Percentiles rank a stretch among this genome's conserved stretches.
Conservation (phyloP, 2,329 filamentous ascomycete genomes). For the Diplodia sapinea region DNA sequence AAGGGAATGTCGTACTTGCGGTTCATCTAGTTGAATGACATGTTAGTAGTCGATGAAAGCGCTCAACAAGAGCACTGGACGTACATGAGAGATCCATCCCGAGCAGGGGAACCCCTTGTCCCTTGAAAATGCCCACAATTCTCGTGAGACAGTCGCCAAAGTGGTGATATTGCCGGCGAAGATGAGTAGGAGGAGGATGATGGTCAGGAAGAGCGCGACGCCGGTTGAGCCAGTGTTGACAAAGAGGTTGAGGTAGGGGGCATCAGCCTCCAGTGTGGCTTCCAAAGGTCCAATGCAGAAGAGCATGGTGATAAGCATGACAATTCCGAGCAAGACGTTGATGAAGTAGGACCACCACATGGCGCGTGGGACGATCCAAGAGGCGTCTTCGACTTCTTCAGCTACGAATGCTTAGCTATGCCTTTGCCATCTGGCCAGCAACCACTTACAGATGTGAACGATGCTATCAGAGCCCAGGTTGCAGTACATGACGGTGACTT, state of each 20-base stretch:
- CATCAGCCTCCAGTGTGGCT: constrained; percentile 31
- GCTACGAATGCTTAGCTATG: constrained; percentile 7
- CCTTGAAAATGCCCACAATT: constrained; percentile 35
- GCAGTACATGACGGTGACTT: constrained; percentile 36
- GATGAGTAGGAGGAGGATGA: constrained; percentile 34
- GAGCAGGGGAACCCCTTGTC: constrained; percentile 34
- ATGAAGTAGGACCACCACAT: constrained; percentile 35
- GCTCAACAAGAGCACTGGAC: neutral
- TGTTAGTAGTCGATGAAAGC: neutral
- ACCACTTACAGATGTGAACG: constrained; percentile 33
- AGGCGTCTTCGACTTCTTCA: constrained; percentile 33
- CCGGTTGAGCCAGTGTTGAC: constrained; percentile 30
- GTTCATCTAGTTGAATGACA: constrained; percentile 28
- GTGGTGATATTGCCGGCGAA: constrained; percentile 33
- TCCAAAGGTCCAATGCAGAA: constrained; percentile 35
- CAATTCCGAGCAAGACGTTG: constrained; percentile 33
- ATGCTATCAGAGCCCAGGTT: constrained; percentile 33
- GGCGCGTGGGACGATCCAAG: constrained; percentile 30
- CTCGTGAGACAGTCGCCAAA: constrained; percentile 32
- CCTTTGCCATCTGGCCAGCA: neutral
- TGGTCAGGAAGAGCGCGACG: constrained; percentile 30
- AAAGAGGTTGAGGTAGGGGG: constrained; percentile 34
- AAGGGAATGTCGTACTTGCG: constrained; percentile 31
- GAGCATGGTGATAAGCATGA: constrained; percentile 35
- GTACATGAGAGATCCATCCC: constrained; percentile 31